Base-by-base conservation (phyloP, 352 stramenopile species). In the Pythium brachiatum region DNA sequence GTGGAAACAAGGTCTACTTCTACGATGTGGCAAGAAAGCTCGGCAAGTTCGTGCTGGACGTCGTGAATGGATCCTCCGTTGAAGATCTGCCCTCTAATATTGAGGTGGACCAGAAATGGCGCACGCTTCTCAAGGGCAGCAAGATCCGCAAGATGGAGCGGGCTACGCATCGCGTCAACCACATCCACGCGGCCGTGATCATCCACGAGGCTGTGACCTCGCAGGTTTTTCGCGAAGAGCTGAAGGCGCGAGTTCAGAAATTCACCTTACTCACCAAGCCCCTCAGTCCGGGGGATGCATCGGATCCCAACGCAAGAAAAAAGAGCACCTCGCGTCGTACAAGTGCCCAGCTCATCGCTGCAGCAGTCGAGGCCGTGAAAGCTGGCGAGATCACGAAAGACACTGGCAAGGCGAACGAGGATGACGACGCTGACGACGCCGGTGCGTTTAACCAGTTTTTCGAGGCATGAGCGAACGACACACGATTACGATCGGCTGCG, bases 141-240 rank as follows among this genome's bases (percentile, higher is more conserved):
- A 85, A 87, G 60, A 72, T 76, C 31, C 72, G 70, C 57, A 88
- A 83, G 38, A 56, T 72, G n/a, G 70, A 86, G 60, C 72, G 76
- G 21, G 69, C 62, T 23, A 75, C 67, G 31, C 75, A 81, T 61
- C 74, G 73, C 0, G 59, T 86, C 6, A 87, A 86, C 47, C 77
- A 83, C 53, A 64, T 89, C 41, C 66, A 83, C 34, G 72, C 77
- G 3, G 72, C 73, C 1, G 64, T 79, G 7, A 26, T 86, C 52
- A 53, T 89, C 27, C 77, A 86, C 43, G 70, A 83, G 47, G 69
- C 74, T 15, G 74, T 88, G 23, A 74, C 64, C 12, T 84, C 78
- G 54, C 61, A 78, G 25, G 75, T 89, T 50, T 88, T 86, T 50
- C 78, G 74, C 18, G 72, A 89, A n/a, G 78, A 86, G 54, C 76